Base-by-base conservation (phyloP, 768 basidiomycete genomes). In the Lyophyllum atratum region DNA sequence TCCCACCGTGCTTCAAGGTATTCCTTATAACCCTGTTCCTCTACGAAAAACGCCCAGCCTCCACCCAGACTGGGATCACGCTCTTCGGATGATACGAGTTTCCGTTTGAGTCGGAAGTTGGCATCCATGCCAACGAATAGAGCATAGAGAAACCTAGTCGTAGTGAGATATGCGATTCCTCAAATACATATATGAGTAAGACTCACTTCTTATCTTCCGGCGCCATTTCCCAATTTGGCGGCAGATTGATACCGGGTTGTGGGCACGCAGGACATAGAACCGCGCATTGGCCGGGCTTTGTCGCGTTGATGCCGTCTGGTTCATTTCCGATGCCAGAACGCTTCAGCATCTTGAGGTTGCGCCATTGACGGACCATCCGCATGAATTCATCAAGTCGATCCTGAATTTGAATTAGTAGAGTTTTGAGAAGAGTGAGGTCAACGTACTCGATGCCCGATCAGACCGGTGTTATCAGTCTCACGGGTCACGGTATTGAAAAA, bases 161-260 rank as follows among this genome's bases (percentile, higher is more conserved):
- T 11, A 31, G 6, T 31, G 29, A 6, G 29, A 31, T 31, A 6
- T 6, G 29, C 29, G 29, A 31, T 5, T 31, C 29, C 6, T 6
- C 11, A 11, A 11, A 31, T 5, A 31, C 6, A 5, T 5, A 31
- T 6, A 11, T 6, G 5, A 31, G 11, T 5, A 11, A 11, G 6
- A 64, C 62, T 42, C 17, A 19, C 61, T 49, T 44, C 61, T 15
- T 15, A n/a, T n/a, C n/a, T n/a, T n/a, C n/a, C n/a, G n/a, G n/a
- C n/a, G n/a, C n/a, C n/a, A n/a, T n/a, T n/a, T 42, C 19, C 40
- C 40, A 42, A 5, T 15, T 15, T 15, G 7, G 14, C 7, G 40
- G 40, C 17, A 42, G 40, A 42, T 42, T 42, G 40, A 42, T 42
- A 15, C 40, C 40, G 7, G 40, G 40, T 4, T 17, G 40, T 21